Evolutionary conservation across 2,329 filamentous ascomycete species (phyloP), one percentile per base, ranked within the genome.

Genomic region (Colletotrichum lupini): DNA sequence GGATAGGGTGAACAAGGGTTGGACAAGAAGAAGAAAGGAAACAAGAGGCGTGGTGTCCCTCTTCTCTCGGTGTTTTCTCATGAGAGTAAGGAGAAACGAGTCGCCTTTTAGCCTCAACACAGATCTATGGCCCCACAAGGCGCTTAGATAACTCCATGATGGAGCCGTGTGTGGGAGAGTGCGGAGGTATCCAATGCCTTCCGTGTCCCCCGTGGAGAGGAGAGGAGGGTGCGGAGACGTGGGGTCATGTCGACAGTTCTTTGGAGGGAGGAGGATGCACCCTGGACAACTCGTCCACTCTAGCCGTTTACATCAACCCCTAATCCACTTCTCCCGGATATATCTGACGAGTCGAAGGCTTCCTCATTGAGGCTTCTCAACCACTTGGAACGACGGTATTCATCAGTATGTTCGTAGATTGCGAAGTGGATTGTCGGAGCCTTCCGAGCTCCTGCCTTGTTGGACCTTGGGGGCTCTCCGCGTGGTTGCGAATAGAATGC

Each of bases 181-280:
- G 68, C 68, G 68, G 62, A 71, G 68, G 62, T 71, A 57, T 56
- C 55, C 68, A 67, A 71, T 59, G 37, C 61, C 67, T 66, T 66
- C 55, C 61, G 53, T 66, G 30, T 42, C 22, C 68, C 62, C 62
- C 62, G 32, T 67, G 68, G 68, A 71, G 68, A 7, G 37, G 16
- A 42, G 37, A 16, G 37, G 32, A 32, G 32, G 19, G 28, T 57
- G 68, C 56, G 62, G 68, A 71, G 62, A 24, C 62, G 68, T 71
- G 68, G 68, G 53, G 68, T 26, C 35, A 22, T 32, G 56, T 19
- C 62, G 37, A 67, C 19, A 16, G 37, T 59, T 24, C 35, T 60
- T 42, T 46, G 30, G 42, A 9, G 55, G 24, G 12, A n/a, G 22
- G 46, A 30, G 60, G 62, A 67, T 59, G 26, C 37, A 57, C 53